phyloP scores from a whole-genome alignment of 73 alveolate genomes.

The Paramecium biaurelia region DNA sequence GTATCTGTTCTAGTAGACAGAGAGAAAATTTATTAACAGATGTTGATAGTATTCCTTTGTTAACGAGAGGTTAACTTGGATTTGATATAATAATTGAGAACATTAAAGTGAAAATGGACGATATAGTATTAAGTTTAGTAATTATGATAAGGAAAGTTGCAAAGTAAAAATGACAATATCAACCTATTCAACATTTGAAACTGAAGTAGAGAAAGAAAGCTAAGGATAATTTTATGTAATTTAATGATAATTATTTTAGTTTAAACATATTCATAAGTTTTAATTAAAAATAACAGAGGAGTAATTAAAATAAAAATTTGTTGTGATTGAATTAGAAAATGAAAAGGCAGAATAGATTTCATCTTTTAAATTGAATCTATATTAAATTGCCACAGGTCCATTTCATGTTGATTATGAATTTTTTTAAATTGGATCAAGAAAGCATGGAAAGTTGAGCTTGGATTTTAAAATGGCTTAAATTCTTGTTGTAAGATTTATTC shows the following conservation, averaged over 20 bases:
- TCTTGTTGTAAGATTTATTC: not conserved
- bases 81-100: not conserved
- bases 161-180: not conserved
- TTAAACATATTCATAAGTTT: not conserved
- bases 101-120: not conserved
- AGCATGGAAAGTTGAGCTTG: not conserved
- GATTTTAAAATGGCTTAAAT: conserved; percentile 52
- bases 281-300: conserved; percentile 3
- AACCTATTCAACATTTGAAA: not conserved
- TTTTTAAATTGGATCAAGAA: not conserved
- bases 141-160: not conserved
- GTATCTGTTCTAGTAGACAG: not conserved
- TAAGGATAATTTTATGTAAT: conserved; percentile 37
- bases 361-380: not conserved
- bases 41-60: not conserved
- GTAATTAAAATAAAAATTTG: not conserved
- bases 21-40: not conserved
- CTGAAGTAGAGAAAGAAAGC: not conserved
- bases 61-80: not conserved
- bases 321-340: not conserved
- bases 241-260: not conserved
- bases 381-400: conserved; percentile 26
- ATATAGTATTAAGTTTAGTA: not conserved
- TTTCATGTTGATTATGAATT: conserved; percentile 12
- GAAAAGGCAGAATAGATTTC: not conserved